These are phyloP conservation scores for Prosopis cineraria DNA, from an alignment of 306 rosid genomes.

Conservation along the genomic window DNA sequence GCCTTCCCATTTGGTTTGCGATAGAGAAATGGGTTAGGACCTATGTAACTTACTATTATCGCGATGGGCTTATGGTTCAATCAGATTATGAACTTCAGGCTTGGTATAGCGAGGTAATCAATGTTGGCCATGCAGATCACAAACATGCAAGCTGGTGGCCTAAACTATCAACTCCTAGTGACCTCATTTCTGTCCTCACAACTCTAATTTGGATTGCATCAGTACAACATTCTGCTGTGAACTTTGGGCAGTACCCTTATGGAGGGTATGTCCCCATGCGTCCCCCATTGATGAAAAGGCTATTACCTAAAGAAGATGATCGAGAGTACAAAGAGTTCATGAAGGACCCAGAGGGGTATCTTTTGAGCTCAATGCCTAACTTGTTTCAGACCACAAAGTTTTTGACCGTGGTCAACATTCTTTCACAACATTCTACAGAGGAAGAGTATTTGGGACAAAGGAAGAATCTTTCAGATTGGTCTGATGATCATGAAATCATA, in stretches of 20 bases:
- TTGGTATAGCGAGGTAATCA: conserved; percentile 70
- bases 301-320: background rate
- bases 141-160: conserved; percentile 83
- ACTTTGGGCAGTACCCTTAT: background rate
- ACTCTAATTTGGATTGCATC: background rate
- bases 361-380: conserved; percentile 32
- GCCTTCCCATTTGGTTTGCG: conserved; percentile 75
- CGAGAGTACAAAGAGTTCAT: background rate
- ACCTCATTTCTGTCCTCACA: conserved; percentile 37
- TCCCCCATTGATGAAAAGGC: background rate
- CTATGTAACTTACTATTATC: conserved; percentile 69
- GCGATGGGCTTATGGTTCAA: conserved; percentile 24
- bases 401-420: conserved; percentile 35
- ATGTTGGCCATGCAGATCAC: conserved; percentile 70
- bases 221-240: background rate
- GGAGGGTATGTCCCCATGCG: background rate
- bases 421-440: conserved; percentile 37
- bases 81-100: conserved; percentile 58
- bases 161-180: conserved; percentile 24
- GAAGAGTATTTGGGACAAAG: conserved; percentile 46
- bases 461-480: conserved; percentile 40
- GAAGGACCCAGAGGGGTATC: conserved; percentile 34
- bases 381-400: conserved; percentile 40
- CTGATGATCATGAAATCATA: conserved; percentile 35
- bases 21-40: conserved; percentile 64